Conservation (phyloP, 192 early-diverging fungal genomes). For the Gryganskiella cystojenkinii region DNA sequence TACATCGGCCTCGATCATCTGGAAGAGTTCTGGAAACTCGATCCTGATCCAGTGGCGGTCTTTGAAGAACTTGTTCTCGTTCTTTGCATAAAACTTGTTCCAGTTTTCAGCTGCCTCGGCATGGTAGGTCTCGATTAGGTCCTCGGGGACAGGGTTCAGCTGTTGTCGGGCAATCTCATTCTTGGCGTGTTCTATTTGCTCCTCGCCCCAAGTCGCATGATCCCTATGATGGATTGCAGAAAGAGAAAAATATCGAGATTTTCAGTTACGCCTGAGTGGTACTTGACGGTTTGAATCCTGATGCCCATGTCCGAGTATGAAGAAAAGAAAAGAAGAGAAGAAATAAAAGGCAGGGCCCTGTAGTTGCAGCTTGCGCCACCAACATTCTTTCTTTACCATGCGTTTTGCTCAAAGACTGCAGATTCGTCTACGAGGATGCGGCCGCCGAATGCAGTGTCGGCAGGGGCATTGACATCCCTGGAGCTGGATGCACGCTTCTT, state of each 20-base stretch:
- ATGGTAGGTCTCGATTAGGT: conserved; percentile 58
- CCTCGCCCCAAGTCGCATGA: conserved; percentile 90
- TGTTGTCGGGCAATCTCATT: conserved; percentile 81
- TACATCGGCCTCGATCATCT: conserved; percentile 27
- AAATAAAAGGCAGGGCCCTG: too few species aligned
- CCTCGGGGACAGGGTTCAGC: conserved; percentile 73
- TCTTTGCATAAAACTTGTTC: conserved; percentile 86
- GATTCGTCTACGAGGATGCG: conserved; percentile 40
- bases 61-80: conserved; percentile 94
- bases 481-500: conserved; percentile 45
- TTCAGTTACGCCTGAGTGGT: too few species aligned
- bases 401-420: conserved; percentile 49
- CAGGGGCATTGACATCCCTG: conserved; percentile 39
- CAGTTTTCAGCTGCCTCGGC: conserved; percentile 68
- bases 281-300: too few species aligned
- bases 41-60: conserved; percentile 95
- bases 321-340: too few species aligned
- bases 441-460: conserved; percentile 27
- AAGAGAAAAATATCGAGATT: conserved; percentile 2
- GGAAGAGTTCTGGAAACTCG: conserved; percentile 92
- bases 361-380: not conserved
- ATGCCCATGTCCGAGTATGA: too few species aligned
- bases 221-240: conserved; percentile 70
- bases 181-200: conserved; percentile 82
- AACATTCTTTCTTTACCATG: conserved; percentile 21